Evolutionary conservation across 306 rosid genomes (phyloP).

Genomic region (Hylodesmum podocarpum): DNA sequence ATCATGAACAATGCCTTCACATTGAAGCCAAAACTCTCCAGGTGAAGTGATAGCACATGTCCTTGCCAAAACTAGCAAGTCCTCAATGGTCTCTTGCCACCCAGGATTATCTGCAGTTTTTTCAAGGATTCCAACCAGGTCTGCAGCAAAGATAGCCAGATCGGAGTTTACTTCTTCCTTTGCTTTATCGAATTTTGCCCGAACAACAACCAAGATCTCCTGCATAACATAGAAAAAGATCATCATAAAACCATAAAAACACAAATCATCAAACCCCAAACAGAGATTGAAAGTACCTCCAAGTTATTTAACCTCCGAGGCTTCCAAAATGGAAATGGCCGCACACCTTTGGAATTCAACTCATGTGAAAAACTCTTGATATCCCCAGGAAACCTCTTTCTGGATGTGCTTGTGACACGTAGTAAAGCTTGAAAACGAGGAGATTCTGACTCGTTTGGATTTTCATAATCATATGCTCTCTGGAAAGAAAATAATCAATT

Average conservation of each 20-base stretch:
- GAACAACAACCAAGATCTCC: constrained; percentile 79
- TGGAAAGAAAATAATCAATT: constrained; percentile 39
- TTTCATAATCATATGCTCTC: constrained; percentile 79
- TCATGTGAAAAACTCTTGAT: constrained; percentile 96
- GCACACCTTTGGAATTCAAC: constrained; percentile 85
- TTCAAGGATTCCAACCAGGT: constrained; percentile 87
- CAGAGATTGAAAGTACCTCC: constrained; percentile 56
- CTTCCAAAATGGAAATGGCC: constrained; percentile 93
- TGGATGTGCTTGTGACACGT: constrained; percentile 89
- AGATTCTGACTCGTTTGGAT: constrained; percentile 95
- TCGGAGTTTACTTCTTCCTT: constrained; percentile 91
- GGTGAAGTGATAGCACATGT: constrained; percentile 89
- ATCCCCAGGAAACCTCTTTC: constrained; percentile 79
- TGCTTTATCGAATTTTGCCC: constrained; percentile 85
- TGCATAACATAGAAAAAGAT: constrained; percentile 42
- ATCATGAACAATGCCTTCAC: constrained; percentile 95
- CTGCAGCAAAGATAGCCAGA: constrained; percentile 88
- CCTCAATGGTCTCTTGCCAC: constrained; percentile 92
- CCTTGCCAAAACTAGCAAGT: constrained; percentile 88
- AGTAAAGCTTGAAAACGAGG: constrained; percentile 98
- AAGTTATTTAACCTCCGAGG: constrained; percentile 85
- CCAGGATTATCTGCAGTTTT: constrained; percentile 90
- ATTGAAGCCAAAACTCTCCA: constrained; percentile 94
- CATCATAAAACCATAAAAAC: constrained; percentile 14
- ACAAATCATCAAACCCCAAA: constrained; percentile 19